Percentiles rank a stretch among this genome's conserved stretches.
phyloP scores from a whole-genome alignment of 1,284 basidiomycete species.

The Moniliella sp. region DNA sequence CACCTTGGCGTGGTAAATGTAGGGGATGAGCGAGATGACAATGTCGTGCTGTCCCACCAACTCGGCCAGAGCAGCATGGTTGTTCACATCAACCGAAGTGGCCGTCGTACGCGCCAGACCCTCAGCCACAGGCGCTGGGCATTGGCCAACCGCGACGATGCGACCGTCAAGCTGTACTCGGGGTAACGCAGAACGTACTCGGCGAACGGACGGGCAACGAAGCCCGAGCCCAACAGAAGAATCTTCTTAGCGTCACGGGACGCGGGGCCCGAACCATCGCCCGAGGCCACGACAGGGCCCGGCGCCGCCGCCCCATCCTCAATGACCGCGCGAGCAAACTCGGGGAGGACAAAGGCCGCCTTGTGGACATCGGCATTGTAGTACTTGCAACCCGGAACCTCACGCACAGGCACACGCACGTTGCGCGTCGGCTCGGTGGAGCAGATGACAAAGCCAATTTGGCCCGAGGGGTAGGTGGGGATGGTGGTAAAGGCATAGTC shows the following conservation, averaged over 20 bases:
- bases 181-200: slow-evolving; percentile 72
- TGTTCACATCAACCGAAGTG: slow-evolving; percentile 62
- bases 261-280: slow-evolving; percentile 35
- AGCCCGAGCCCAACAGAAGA: slow-evolving; percentile 77
- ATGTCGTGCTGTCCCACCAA: slow-evolving; percentile 69
- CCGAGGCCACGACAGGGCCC: slow-evolving; percentile 36
- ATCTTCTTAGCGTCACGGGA: slow-evolving; percentile 46
- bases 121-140: slow-evolving; percentile 49
- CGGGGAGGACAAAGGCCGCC: slow-evolving; percentile 68
- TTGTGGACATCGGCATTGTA: slow-evolving; percentile 67
- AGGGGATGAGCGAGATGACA: slow-evolving; percentile 89
- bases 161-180: slow-evolving; percentile 62
- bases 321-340: slow-evolving; percentile 51
- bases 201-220: slow-evolving; percentile 77
- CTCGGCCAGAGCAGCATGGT: slow-evolving; percentile 51
- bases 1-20: slow-evolving; percentile 70
- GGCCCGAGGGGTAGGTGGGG: slow-evolving; percentile 87
- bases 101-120: slow-evolving; percentile 48
- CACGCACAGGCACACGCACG: slow-evolving; percentile 39
- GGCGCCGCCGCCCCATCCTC: slow-evolving; percentile 27
- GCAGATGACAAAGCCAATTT: slow-evolving; percentile 85
- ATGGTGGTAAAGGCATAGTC: slow-evolving; percentile 92
- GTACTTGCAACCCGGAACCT: slow-evolving; percentile 47
- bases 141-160: slow-evolving; percentile 34
- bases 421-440: slow-evolving; percentile 43